phyloP scores from a whole-genome alignment of 1,139 yeast genomes.

The Suhomyces bribrorum region DNA sequence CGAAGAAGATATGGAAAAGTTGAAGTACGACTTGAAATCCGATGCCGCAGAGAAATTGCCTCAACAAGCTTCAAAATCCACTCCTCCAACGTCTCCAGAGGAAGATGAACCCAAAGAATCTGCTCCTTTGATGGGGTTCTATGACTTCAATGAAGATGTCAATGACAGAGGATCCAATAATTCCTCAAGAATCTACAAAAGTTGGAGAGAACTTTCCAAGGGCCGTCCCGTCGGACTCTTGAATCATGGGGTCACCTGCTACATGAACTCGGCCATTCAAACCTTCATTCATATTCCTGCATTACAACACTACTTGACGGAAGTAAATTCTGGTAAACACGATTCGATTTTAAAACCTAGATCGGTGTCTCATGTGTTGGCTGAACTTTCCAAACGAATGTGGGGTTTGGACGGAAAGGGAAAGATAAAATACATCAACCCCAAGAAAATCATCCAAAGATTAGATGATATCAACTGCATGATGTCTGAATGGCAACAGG shows the following conservation, averaged over 20 bases:
- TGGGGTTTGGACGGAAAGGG: conserved; percentile 48
- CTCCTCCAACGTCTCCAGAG: conserved; percentile 53
- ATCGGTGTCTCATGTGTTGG: conserved; percentile 71
- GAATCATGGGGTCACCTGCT: conserved; percentile 95
- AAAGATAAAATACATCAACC: conserved; percentile 53
- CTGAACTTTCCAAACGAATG: conserved; percentile 69
- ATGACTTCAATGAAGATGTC: conserved; percentile 50
- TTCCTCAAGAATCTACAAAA: conserved; percentile 55
- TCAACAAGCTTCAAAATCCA: conserved; percentile 6
- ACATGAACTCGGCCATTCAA: conserved; percentile 94
- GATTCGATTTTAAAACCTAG: conserved; percentile 46
- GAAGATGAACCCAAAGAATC: conserved; percentile 22
- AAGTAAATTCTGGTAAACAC: conserved; percentile 56
- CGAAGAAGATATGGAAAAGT: conserved; percentile 33
- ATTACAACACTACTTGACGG: conserved; percentile 75
- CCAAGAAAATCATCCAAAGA: conserved; percentile 69
- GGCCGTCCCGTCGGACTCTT: conserved; percentile 71
- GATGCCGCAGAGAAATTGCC: conserved; percentile 8
- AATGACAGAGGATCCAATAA: conserved; percentile 62
- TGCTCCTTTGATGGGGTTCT: conserved; percentile 36
- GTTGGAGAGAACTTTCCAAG: conserved; percentile 54
- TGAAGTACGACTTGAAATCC: conserved; percentile 28
- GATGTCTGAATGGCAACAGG: conserved; percentile 98
- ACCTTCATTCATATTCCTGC: conserved; percentile 90
- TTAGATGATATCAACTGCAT: conserved; percentile 86